phyloP scores from a whole-genome alignment of 345 rosid species.

The Moringa oleifera region DNA sequence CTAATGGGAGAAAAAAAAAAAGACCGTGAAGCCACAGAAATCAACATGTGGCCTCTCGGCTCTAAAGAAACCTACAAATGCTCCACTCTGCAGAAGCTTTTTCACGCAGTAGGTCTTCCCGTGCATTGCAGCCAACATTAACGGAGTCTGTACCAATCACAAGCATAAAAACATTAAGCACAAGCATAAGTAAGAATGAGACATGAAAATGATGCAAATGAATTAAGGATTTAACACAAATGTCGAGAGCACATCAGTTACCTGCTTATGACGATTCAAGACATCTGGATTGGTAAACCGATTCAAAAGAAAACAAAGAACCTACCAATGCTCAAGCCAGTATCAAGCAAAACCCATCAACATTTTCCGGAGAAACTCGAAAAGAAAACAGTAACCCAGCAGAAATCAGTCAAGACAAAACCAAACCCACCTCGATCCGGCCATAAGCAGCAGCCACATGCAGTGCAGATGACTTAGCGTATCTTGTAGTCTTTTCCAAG shows the following conservation, averaged over 20 bases:
- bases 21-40: too few relatives aligned
- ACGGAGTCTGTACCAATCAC: conserved; percentile 62
- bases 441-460: conserved; percentile 97
- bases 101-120: conserved; percentile 78
- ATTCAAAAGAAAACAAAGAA: conserved; percentile 65
- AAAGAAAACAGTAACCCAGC: too few relatives aligned
- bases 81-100: conserved; percentile 89
- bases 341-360: not conserved
- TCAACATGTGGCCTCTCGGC: too few relatives aligned
- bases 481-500: conserved; percentile 45
- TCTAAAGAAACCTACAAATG: conserved; percentile 78
- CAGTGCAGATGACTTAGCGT: conserved; percentile 81
- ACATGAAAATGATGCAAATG: too few relatives aligned
- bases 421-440: conserved; percentile 78
- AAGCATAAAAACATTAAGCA: conserved; percentile 2
- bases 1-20: not conserved
- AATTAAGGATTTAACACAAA: too few relatives aligned
- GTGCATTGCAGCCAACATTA: conserved; percentile 97
- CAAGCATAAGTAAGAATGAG: too few relatives aligned
- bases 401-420: too few relatives aligned
- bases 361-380: too few relatives aligned
- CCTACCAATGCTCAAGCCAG: conserved; percentile 34
- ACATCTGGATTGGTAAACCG: conserved; percentile 71
- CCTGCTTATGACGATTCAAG: conserved; percentile 94
- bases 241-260: not conserved